Evolutionary conservation across 176 grass and related monocot genomes (phyloP), one percentile per base, ranked within the genome.

Genomic region (Rhynchospora breviuscula): DNA sequence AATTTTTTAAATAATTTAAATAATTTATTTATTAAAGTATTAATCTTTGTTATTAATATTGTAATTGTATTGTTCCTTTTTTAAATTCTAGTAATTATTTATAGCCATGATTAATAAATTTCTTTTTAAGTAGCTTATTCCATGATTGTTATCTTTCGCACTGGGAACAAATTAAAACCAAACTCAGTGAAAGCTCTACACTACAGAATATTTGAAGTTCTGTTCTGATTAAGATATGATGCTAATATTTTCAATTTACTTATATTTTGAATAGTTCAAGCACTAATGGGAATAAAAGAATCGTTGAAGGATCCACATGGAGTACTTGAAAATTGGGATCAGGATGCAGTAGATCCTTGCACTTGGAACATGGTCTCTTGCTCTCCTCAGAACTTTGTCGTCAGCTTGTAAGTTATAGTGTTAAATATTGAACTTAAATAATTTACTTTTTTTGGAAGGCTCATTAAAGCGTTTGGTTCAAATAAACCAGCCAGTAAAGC

Each of bases 311-410:
- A 84, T 79, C 86, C 81, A 15, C 81, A 71, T 62, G 81, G 81
- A 60, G 86, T 78, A 44, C 86, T 88, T n/a, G 26, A 46, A 4
- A 88, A 52, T 53, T 88, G 86, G 86, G 86, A 88, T 73, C 45
- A 45, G 51, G 81, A 88, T 66, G 82, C 86, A 3, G 86, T 88
- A 51, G 86, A 88, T 71, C 86, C 86, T 60, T 88, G 86, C 63
- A 71, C 63, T 67, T 88, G 86, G 86, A 67, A 67, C 61, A 84
- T 84, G 72, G 71, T 88, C 17, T 49, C 40, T 19, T 88, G 86
- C 86, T 84, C 86, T 69, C 21, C 86, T 60, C 52, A 88, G 59
- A 84, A 79, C 21, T 71, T 84, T 44, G 86, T 88, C 17, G 35
- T 88, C 72, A 66, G 74, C 26, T 29, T 88, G 86, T 88, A 83